Evolutionary conservation across 495 filamentous ascomycete species (phyloP), one percentile per base, ranked within the genome.

Genomic region (Cladorrhinum samala): DNA sequence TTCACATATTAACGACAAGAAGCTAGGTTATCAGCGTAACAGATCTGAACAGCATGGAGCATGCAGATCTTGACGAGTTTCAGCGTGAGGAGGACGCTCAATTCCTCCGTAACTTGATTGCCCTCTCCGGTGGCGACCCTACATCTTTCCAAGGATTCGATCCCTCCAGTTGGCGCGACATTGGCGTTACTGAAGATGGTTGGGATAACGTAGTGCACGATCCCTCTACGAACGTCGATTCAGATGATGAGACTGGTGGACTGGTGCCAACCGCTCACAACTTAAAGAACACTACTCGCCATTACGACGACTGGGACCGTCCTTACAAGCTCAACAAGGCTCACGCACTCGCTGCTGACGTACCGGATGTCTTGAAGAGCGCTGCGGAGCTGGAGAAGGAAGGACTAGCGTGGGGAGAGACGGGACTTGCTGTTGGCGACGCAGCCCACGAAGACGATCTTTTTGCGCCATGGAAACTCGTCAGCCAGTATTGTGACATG

Each of bases 381-480:
- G 27, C 53, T 16, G 4, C 33, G 21, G 38, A 58, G 44, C 24
- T 62, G 38, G 51, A 60, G 54, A 55, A 46, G 21, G 46, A 47
- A 19, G 17, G 21, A n/a, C 45, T 59, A 17, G 20, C 37, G 14
- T 68, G 61, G 60, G 18, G 49, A 9, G 46, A 59, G 41, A 56
- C 61, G 2, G 52, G 50, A 13, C 54, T 72, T 21, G 13, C 49
- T 9, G 23, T 50, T 20, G 73, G 71, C 11, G 65, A 72, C 0
- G 7, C 46, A 8, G 57, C 66, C 9, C 17, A 49, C 6, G 46
- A 61, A 9, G 53, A 39, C 2, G n/a, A 52, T 39, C 4, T 9
- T 4, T 91, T 90, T 66, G 80, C 72, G 50, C 82, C 85, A 1
- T 81, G 85, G 54, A 59, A 72, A 13, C 71, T 81, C 0, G 68